A percentile compares a stretch with the other conserved stretches of the same genome.
Conservation (phyloP, 164 flowering plant genomes). For the Aristolochia californica region DNA sequence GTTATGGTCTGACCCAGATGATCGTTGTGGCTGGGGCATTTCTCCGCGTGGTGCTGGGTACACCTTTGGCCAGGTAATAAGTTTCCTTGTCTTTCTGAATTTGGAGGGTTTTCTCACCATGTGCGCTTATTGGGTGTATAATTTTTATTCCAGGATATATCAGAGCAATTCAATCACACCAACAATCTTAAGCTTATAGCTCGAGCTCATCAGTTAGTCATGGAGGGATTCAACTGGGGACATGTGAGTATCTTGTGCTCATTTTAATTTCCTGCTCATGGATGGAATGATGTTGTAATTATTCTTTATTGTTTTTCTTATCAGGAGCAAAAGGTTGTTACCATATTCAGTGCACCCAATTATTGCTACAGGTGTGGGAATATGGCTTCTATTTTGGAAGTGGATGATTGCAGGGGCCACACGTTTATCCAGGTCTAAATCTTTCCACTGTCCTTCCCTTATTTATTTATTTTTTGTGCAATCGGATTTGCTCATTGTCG, state of each 20-base stretch:
- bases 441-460: too few species aligned
- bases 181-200: constrained; percentile 91
- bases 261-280: not conserved
- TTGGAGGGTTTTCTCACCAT: not conserved
- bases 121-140: not conserved
- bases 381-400: constrained; percentile 97
- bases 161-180: constrained; percentile 92
- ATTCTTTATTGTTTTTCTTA: constrained; percentile 1
- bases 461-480: not conserved
- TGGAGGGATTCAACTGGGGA: constrained; percentile 99
- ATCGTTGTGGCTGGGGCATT: constrained; percentile 98
- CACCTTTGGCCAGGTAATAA: constrained; percentile 75
- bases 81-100: not conserved
- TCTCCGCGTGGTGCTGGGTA: constrained; percentile 98
- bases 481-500: not conserved
- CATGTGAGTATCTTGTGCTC: constrained; percentile 41
- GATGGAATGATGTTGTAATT: not conserved
- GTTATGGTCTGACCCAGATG: constrained; percentile 97
- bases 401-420: constrained; percentile 92
- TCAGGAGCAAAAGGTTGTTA: constrained; percentile 98
- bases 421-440: constrained; percentile 83
- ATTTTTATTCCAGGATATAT: constrained; percentile 65
- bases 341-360: constrained; percentile 96
- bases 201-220: constrained; percentile 95
- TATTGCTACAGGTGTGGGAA: constrained; percentile 98